Evolutionary conservation across 2,329 filamentous ascomycete genomes (phyloP), one percentile per base, ranked within the genome.

Genomic region (Parascedosporium putredinis): DNA sequence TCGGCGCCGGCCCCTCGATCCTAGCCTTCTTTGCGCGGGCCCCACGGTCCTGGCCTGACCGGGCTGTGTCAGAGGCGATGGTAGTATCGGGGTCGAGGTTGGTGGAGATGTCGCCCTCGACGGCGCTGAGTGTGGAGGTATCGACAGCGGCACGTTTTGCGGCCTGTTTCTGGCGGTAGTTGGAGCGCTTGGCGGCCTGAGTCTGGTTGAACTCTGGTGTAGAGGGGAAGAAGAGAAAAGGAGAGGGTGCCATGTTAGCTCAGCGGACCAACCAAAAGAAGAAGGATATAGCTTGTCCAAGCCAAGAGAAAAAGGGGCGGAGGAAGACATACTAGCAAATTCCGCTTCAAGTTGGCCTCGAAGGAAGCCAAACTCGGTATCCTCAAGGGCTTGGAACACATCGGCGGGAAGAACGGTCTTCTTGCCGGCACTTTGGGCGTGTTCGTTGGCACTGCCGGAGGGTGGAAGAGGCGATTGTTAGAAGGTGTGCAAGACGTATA

Each of bases 321-420:
- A 25, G 42, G 18, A 29, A 16, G 12, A 71, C 81, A 45, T 63
- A 88, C 84, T 88, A 38, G 79, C 77, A 61, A 89, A 83, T 64
- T 91, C 87, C 5, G 80, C 83, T 64, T 91, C 83, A 27, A 91
- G 69, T 29, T 80, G 73, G 50, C 71, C 71, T 12, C 78, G 76
- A 50, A 88, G 70, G 61, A 90, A 89, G n/a, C 73, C 74, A 45
- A 87, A 87, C 62, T 91, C 87, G 44, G 83, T 77, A 33, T 87
- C 83, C n/a, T 85, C 80, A 44, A 93, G 73, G 0, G 86, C 86
- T 46, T 81, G 80, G 60, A 90, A 81, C 36, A 93, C 84, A 61
- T 91, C 86, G 36, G 76, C 74, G 0, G 86, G 84, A 58, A 79
- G 76, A 57, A 93, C 84, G 0, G 86, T 91, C 69, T 90, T 90